A percentile compares a stretch with the other conserved stretches of the same genome.
These are phyloP conservation scores for Biscogniauxia mediterranea DNA, from an alignment of 2,329 filamentous ascomycete genomes.

Conservation along the genomic window DNA sequence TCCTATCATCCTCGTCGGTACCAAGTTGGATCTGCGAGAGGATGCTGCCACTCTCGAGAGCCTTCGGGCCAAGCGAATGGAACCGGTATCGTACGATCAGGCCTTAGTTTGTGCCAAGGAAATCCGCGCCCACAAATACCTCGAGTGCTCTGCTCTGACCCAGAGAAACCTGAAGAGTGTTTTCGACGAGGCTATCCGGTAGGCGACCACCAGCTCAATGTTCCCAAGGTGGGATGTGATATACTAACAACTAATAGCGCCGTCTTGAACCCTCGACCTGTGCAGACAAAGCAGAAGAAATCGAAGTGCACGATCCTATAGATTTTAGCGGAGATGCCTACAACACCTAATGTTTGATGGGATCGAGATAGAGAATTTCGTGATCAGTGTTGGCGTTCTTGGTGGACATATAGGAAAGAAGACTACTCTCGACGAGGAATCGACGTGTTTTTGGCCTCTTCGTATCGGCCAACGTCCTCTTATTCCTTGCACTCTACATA, in stretches of 20 bases:
- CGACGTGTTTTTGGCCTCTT: constrained; percentile 28
- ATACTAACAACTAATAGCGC: constrained; percentile 48
- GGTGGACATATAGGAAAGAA: constrained; percentile 34
- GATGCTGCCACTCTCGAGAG: constrained; percentile 79
- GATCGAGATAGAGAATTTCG: constrained; percentile 27
- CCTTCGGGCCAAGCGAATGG: constrained; percentile 89
- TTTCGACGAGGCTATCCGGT: constrained; percentile 98
- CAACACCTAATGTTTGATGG: constrained; percentile 25
- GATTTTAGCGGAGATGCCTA: constrained; percentile 19
- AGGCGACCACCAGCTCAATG: constrained; percentile 39
- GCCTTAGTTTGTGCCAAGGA: constrained; percentile 87
- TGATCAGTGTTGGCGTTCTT: constrained; percentile 31
- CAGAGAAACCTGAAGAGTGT: constrained; percentile 98
- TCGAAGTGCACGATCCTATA: constrained; percentile 70
- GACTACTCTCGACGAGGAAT: constrained; percentile 24
- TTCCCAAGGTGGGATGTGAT: constrained; percentile 15
- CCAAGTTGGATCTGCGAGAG: constrained; percentile 93
- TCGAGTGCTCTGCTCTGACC: constrained; percentile 95
- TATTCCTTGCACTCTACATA: constrained; percentile 28
- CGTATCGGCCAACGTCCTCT: constrained; percentile 27
- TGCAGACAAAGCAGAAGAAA: constrained; percentile 58
- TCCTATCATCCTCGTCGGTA: constrained; percentile 94
- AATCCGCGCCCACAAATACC: constrained; percentile 93
- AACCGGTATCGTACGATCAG: constrained; percentile 93
- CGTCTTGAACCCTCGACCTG: constrained; percentile 67